phyloP scores from a whole-genome alignment of 2,329 filamentous ascomycete species.

The Hypoxylon rubiginosum region DNA sequence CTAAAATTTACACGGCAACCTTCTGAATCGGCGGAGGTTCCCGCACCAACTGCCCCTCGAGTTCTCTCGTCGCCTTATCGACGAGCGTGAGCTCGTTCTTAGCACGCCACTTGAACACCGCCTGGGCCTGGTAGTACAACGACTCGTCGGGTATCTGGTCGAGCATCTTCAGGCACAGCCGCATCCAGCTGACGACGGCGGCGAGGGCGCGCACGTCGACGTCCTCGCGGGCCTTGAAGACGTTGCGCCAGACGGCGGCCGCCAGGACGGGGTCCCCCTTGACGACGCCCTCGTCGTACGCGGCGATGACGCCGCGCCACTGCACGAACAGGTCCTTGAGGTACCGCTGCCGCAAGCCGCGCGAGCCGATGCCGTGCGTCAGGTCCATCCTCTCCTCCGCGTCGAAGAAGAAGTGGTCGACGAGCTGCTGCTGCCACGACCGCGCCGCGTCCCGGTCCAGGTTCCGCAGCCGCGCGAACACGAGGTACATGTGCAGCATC shows the following conservation, averaged over 20 bases:
- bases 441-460: constrained; percentile 77
- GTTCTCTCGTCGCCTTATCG: constrained; percentile 58
- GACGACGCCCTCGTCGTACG: constrained; percentile 85
- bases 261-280: constrained; percentile 83
- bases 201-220: constrained; percentile 65
- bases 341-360: constrained; percentile 72
- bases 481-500: constrained; percentile 94
- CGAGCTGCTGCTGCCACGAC: constrained; percentile 88
- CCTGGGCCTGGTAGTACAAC: constrained; percentile 49
- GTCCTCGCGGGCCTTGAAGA: constrained; percentile 79
- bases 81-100: constrained; percentile 56
- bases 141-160: constrained; percentile 64
- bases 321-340: constrained; percentile 92
- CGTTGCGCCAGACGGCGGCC: constrained; percentile 90
- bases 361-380: constrained; percentile 77
- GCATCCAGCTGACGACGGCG: constrained; percentile 70
- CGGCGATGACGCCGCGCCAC: constrained; percentile 88
- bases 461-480: constrained; percentile 85
- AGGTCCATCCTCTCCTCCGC: constrained; percentile 87
- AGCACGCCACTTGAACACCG: constrained; percentile 61
- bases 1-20: constrained; percentile 34
- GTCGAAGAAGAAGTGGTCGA: constrained; percentile 95
- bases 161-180: constrained; percentile 61
- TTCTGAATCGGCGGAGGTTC: constrained; percentile 24
- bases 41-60: constrained; percentile 53